Evolutionary conservation across 225 moss, liverwort and hornwort species (phyloP).

Genomic region (Sphagnum contortum): DNA sequence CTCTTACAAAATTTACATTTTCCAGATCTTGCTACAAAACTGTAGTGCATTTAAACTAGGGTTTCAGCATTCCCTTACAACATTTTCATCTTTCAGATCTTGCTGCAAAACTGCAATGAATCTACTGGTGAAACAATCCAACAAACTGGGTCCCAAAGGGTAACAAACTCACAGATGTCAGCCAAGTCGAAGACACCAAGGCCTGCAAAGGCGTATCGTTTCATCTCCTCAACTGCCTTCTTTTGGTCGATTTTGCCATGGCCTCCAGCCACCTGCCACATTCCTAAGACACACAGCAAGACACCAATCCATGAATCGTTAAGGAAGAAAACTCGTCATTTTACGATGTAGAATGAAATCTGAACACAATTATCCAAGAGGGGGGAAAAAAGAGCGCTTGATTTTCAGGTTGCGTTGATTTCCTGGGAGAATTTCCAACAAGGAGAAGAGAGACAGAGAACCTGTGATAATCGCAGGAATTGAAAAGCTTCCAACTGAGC

Average conservation of each 20-base stretch:
- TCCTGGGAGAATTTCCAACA: background rate
- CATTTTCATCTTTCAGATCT: background rate
- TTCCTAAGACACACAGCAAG: slow-evolving; percentile 15
- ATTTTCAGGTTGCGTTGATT: background rate
- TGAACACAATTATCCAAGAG: too few species aligned
- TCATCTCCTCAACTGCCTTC: slow-evolving; percentile 46
- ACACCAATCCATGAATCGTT: background rate
- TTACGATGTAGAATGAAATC: too few species aligned
- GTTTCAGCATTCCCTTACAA: background rate
- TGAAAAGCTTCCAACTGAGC: slow-evolving; percentile 40
- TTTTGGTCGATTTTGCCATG: slow-evolving; percentile 40
- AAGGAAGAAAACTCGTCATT: too few species aligned
- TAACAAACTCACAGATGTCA: slow-evolving; percentile 41
- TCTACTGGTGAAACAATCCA: too few species aligned
- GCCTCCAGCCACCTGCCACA: slow-evolving; percentile 63
- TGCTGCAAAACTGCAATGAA: background rate
- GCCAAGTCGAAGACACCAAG: slow-evolving; percentile 55
- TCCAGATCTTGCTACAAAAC: background rate
- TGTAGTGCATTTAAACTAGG: too few species aligned
- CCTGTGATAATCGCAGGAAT: slow-evolving; percentile 52
- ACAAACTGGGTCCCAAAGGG: too few species aligned
- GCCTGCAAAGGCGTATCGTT: slow-evolving; percentile 39
- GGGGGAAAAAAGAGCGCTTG: background rate
- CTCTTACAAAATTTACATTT: background rate
- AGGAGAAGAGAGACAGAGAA: background rate